These are phyloP conservation scores for Pistacia atlantica DNA, from an alignment of 345 rosid species.

Conservation along the genomic window DNA sequence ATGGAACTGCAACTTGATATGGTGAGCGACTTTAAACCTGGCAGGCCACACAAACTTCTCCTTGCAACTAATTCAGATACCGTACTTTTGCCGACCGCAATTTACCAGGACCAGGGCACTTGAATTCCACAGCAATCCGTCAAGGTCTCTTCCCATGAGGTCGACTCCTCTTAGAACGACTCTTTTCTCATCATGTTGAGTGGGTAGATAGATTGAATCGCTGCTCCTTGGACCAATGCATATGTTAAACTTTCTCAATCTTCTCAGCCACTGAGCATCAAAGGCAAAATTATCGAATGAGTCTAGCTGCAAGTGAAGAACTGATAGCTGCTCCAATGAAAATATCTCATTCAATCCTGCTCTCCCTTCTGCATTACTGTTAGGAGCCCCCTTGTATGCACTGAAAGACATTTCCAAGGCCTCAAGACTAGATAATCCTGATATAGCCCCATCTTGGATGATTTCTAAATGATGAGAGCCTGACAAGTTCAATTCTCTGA, in stretches of 20 bases:
- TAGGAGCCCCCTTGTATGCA: conserved; percentile 33
- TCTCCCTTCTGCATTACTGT: conserved; percentile 11
- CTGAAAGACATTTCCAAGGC: conserved; percentile 37
- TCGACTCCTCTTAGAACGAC: conserved; percentile 39
- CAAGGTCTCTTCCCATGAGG: conserved; percentile 26
- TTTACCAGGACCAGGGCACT: conserved; percentile 33
- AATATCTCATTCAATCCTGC: conserved; percentile 35
- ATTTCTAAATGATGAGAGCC: conserved; percentile 28
- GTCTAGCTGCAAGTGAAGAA: conserved; percentile 33
- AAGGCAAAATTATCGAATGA: not conserved
- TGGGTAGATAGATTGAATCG: conserved; percentile 24
- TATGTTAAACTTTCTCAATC: conserved; percentile 33
- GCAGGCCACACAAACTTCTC: conserved; percentile 19
- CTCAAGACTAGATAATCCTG: conserved; percentile 32
- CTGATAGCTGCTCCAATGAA: conserved; percentile 27
- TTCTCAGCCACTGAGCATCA: conserved; percentile 21
- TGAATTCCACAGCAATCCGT: conserved; percentile 24
- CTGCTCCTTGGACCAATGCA: conserved; percentile 24
- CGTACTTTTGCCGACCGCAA: conserved; percentile 30
- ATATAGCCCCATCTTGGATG: conserved; percentile 29
- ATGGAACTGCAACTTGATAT: conserved; percentile 34
- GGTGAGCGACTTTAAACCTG: conserved; percentile 27
- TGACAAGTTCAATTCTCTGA: conserved; percentile 30
- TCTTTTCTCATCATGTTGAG: conserved; percentile 37
- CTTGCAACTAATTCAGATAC: conserved; percentile 25